A percentile compares a stretch with the other conserved stretches of the same genome.
phyloP scores from a whole-genome alignment of 2,329 filamentous ascomycete species.

The Claviceps sp. region DNA sequence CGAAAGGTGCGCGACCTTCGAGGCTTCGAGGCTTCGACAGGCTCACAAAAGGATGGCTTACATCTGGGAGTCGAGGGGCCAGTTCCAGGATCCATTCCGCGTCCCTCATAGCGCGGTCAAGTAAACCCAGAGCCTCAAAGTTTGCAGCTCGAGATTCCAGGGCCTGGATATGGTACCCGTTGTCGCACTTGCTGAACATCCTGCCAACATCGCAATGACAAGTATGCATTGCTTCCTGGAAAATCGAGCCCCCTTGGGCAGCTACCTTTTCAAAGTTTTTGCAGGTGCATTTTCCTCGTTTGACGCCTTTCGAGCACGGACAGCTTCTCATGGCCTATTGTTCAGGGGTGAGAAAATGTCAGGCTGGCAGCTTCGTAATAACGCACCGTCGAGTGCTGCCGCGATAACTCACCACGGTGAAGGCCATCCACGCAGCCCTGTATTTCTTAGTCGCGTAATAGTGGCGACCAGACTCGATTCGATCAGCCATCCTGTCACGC shows the following conservation, averaged over 20 bases:
- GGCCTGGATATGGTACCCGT: slow-evolving; percentile 24
- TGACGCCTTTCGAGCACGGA: slow-evolving; percentile 19
- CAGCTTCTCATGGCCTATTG: slow-evolving; percentile 24
- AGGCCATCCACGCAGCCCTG: slow-evolving; percentile 22
- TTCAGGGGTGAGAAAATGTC: not conserved
- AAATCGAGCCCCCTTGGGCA: slow-evolving; percentile 21
- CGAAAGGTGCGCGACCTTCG: not conserved
- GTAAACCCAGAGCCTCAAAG: slow-evolving; percentile 24
- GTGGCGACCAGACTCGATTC: slow-evolving; percentile 19
- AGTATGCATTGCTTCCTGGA: slow-evolving; percentile 27
- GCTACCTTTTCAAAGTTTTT: slow-evolving; percentile 21
- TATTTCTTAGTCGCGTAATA: slow-evolving; percentile 21
- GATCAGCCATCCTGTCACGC: not conserved
- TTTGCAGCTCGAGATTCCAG: slow-evolving; percentile 28
- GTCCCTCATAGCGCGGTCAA: slow-evolving; percentile 24
- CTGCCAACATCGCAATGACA: slow-evolving; percentile 24
- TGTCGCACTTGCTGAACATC: slow-evolving; percentile 26
- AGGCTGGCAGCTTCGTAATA: not conserved
- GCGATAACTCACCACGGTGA: slow-evolving; percentile 19
- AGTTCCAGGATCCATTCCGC: slow-evolving; percentile 31
- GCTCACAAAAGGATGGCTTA: slow-evolving; percentile 9
- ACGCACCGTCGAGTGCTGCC: not conserved
- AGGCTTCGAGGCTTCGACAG: too few relatives aligned
- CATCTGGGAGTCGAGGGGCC: slow-evolving; percentile 27
- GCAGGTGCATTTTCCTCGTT: slow-evolving; percentile 12